A percentile compares a stretch with the other conserved stretches of the same genome.
Conservation (phyloP, 2,329 filamentous ascomycete genomes). For the Pestalotiopsis fici region DNA sequence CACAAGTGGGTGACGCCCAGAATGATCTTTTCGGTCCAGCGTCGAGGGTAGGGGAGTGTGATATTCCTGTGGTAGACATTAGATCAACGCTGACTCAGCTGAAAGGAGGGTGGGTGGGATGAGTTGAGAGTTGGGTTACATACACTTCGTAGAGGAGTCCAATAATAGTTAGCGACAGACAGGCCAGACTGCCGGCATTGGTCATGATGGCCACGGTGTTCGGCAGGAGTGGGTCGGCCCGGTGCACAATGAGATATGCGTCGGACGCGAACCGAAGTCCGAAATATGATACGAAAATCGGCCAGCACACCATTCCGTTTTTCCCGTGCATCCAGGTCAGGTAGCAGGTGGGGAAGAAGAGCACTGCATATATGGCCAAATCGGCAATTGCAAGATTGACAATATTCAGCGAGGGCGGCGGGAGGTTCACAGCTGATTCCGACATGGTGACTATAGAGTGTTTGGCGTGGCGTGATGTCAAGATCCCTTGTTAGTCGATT, state of each 20-base stretch:
- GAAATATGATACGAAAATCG: conserved; percentile 1
- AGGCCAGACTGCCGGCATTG: neutral
- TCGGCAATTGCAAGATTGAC: conserved; percentile 3
- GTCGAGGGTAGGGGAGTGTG: neutral
- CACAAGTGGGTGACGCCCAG: neutral
- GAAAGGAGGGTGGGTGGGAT: neutral
- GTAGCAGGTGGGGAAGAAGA: neutral
- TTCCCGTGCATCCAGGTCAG: conserved; percentile 2
- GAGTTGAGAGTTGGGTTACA: neutral
- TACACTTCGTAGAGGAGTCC: conserved; percentile 3
- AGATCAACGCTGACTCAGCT: too few species aligned
- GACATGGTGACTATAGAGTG: neutral
- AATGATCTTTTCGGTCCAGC: conserved; percentile 3
- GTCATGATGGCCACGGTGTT: conserved; percentile 2
- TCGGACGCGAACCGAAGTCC: neutral
- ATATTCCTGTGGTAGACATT: neutral
- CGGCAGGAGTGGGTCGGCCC: neutral
- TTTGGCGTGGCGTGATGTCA: neutral
- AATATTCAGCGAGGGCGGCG: neutral
- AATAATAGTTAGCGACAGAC: neutral
- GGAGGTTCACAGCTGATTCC: neutral
- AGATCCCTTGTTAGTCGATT: neutral
- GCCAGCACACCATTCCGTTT: conserved; percentile 1
- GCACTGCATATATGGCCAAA: neutral
- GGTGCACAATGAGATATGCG: neutral